Percentiles rank a stretch among this genome's conserved stretches.
phyloP scores from a whole-genome alignment of 768 basidiomycete genomes.

The Lanmaoa pseudosensibilis region DNA sequence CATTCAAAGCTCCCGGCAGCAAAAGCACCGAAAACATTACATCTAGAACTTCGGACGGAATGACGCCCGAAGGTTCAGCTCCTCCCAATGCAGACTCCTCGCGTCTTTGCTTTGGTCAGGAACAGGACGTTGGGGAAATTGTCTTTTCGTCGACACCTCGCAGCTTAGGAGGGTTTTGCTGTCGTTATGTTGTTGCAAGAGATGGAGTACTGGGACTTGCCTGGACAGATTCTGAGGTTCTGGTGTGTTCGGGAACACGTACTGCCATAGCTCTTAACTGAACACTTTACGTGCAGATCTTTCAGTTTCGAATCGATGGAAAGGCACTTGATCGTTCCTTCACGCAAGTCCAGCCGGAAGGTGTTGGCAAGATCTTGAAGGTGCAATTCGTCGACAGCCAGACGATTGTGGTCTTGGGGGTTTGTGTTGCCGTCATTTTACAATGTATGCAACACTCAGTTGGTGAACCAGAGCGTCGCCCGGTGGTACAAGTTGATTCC shows the following conservation, averaged over 20 bases:
- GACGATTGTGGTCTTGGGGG: constrained; percentile 26
- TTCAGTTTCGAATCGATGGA: constrained; percentile 17
- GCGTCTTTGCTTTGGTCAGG: constrained; percentile 28
- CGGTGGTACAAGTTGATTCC: constrained; percentile 22
- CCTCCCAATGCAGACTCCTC: constrained; percentile 21
- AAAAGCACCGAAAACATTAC: constrained; percentile 49
- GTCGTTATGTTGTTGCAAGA: constrained; percentile 21
- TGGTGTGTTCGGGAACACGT: constrained; percentile 15
- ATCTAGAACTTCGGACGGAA: constrained; percentile 20
- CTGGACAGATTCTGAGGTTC: constrained; percentile 46
- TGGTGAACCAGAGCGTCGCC: constrained; percentile 9
- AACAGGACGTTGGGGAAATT: constrained; percentile 18
- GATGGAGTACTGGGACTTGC: constrained; percentile 40
- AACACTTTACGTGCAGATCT: constrained; percentile 13
- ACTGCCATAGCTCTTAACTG: background rate
- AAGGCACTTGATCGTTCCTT: background rate
- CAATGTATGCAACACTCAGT: constrained; percentile 1
- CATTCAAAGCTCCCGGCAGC: constrained; percentile 57
- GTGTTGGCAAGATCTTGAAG: constrained; percentile 19
- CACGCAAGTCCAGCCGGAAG: constrained; percentile 19
- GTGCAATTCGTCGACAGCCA: constrained; percentile 26
- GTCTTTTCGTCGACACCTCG: constrained; percentile 15
- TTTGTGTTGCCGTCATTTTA: constrained; percentile 7
- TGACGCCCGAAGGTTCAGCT: constrained; percentile 31
- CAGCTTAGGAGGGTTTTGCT: constrained; percentile 17